Base-by-base conservation (phyloP, 306 rosid genomes). In the Vigna angularis region DNA sequence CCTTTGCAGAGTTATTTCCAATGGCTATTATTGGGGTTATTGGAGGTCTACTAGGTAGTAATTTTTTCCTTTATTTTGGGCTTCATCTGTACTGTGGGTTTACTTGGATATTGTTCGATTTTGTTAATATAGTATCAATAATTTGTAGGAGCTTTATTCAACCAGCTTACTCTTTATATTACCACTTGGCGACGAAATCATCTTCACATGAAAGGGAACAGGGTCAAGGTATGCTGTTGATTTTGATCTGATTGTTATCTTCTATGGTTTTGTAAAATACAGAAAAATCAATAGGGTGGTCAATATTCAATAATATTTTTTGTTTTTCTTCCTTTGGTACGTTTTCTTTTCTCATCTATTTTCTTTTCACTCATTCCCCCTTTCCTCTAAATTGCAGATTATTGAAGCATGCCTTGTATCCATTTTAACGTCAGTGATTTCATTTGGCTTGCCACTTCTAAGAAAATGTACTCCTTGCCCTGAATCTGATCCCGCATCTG, bases 21-120 rank as follows among this genome's bases (percentile, higher is more conserved):
- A 95, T 95, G 98, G 91, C 98, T 5, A 70, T 95, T 85, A 95
- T 95, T 87, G 98, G 98, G 70, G 93, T 95, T 64, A 86, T 88
- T 85, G 98, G 98, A 86, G 98, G 98, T 72, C 85, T 95, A 48
- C 85, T 95, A 45, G 98, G 98, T 95, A 82, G 68, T 82, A 58
- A 22, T 53, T 78, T 26, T 51, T 11, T 22, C 51, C 58, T 64
- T 49, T 61, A 30, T 77, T 66, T 56, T 53, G 62, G 57, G 24
- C 17, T 28, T 53, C 13, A 38, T 14, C 66, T 63, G 11, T 69
- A 36, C 34, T 42, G 28, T 76, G 28, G 38, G n/a, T 58, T 82
- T 59, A 70, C 68, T 26, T 14, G 22, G 26, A 50, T 12, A 17
- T 66, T 63, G 61, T 80, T 50, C 62, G 18, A 4, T 34, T 78